Evolutionary conservation across 352 stramenopile species (phyloP).

Genomic region (Pythium apleroticum): DNA sequence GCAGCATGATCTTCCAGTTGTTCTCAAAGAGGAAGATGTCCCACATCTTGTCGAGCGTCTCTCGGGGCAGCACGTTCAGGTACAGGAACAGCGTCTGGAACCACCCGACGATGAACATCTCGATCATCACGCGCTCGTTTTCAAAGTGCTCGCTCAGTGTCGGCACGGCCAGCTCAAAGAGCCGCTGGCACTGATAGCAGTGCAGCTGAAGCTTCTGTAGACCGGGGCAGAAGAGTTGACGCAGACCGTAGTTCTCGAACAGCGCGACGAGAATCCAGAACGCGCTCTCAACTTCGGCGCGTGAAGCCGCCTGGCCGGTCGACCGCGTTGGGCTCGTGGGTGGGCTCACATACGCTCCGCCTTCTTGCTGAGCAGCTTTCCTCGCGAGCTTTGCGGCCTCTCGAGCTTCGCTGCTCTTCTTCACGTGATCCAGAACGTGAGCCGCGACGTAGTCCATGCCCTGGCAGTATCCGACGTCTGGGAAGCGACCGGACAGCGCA

Average conservation of each 20-base stretch:
- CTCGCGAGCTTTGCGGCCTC: constrained; percentile 16
- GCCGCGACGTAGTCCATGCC: constrained; percentile 89
- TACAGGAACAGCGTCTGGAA: constrained; percentile 89
- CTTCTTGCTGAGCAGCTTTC: constrained; percentile 14
- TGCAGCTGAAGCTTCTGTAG: constrained; percentile 70
- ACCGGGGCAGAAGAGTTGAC: constrained; percentile 78
- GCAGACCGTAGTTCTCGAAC: constrained; percentile 80
- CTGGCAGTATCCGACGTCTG: constrained; percentile 85
- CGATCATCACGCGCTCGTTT: constrained; percentile 72
- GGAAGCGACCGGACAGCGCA: constrained; percentile 72
- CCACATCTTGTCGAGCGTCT: constrained; percentile 80
- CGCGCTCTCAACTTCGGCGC: constrained; percentile 61
- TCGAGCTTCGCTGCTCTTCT: constrained; percentile 57
- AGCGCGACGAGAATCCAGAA: constrained; percentile 83
- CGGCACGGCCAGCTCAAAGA: constrained; percentile 63
- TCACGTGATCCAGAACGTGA: constrained; percentile 80
- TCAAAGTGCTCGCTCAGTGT: constrained; percentile 69
- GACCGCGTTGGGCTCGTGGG: constrained; percentile 33
- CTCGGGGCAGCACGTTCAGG: constrained; percentile 73
- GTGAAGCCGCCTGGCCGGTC: constrained; percentile 34
- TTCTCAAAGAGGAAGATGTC: constrained; percentile 86
- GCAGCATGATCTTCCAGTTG: constrained; percentile 85
- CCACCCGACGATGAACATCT: constrained; percentile 89
- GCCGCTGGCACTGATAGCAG: constrained; percentile 76
- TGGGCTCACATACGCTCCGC: constrained; percentile 12